These are phyloP conservation scores for Pilasporangium apinafurcum DNA, from an alignment of 352 stramenopile species.

Conservation along the genomic window DNA sequence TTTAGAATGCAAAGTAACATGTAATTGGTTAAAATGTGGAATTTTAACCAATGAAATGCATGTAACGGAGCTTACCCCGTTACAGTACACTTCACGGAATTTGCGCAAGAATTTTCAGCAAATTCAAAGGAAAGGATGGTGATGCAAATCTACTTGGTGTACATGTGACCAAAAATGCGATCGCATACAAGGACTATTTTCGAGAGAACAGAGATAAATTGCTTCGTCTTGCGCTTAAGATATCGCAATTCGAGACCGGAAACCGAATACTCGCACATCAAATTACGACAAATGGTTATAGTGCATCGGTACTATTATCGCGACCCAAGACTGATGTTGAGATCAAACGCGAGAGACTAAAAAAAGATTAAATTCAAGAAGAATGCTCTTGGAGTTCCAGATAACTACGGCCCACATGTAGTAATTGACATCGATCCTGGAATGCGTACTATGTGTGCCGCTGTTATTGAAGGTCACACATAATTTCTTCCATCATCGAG, in stretches of 20 bases:
- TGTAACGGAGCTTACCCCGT: no score
- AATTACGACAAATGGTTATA: slow-evolving; percentile 4
- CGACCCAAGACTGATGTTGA: neutral
- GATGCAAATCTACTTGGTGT: neutral
- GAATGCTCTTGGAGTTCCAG: neutral
- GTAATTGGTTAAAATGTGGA: no score
- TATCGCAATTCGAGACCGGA: neutral
- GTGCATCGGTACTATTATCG: neutral
- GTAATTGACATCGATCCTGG: slow-evolving; percentile 2
- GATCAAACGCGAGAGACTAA: neutral
- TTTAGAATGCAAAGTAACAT: no score
- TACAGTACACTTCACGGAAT: slow-evolving; percentile 1
- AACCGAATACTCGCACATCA: neutral
- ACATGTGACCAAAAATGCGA: neutral
- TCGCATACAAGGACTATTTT: neutral
- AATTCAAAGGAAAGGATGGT: neutral
- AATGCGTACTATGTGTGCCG: slow-evolving; percentile 2
- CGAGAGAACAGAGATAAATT: neutral
- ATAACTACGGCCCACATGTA: neutral
- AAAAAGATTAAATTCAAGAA: neutral
- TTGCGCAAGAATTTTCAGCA: neutral
- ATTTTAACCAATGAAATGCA: no score
- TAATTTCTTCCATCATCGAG: neutral
- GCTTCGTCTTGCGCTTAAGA: neutral
- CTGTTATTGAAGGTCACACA: neutral